Evolutionary conservation across 2,329 filamentous ascomycete species (phyloP).

Genomic region (Xylariaceae sp.): DNA sequence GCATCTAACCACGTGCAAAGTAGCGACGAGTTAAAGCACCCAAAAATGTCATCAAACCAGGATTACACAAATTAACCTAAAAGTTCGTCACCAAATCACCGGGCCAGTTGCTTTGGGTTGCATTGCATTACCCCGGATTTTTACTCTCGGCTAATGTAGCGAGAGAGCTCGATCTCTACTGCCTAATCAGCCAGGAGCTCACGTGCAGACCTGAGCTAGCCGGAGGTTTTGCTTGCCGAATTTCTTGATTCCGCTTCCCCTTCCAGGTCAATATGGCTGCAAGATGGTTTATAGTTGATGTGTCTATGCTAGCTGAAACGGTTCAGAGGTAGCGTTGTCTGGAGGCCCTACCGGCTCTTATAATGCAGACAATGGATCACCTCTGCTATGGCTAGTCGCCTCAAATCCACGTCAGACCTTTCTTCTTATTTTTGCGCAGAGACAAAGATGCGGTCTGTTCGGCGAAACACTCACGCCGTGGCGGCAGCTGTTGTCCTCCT

Average conservation of each 20-base stretch:
- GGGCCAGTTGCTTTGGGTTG: conserved; percentile 9
- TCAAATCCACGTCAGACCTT: conserved; percentile 3
- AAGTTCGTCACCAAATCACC: conserved; percentile 4
- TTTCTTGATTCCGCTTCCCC: conserved; percentile 12
- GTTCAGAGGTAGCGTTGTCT: background rate
- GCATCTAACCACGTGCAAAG: no score
- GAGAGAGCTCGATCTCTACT: conserved; percentile 5
- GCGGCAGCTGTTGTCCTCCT: conserved; percentile 8
- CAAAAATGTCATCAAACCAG: background rate
- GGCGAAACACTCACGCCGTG: conserved; percentile 1
- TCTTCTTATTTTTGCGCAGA: conserved; percentile 1
- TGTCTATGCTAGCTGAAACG: background rate
- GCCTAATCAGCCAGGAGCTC: conserved; percentile 13
- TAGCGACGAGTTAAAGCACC: no score
- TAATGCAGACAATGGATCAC: conserved; percentile 11
- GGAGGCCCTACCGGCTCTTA: conserved; percentile 5
- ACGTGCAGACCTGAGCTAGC: conserved; percentile 9
- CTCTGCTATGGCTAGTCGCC: conserved; percentile 4
- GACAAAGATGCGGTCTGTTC: conserved; percentile 8
- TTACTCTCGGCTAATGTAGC: conserved; percentile 16
- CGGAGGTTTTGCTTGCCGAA: conserved; percentile 7
- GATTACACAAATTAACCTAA: background rate
- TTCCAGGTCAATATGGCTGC: conserved; percentile 3
- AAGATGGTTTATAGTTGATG: conserved; percentile 1
- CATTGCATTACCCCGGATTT: conserved; percentile 17